Conservation (phyloP, 2,329 filamentous ascomycete species). For the Alternaria atra region DNA sequence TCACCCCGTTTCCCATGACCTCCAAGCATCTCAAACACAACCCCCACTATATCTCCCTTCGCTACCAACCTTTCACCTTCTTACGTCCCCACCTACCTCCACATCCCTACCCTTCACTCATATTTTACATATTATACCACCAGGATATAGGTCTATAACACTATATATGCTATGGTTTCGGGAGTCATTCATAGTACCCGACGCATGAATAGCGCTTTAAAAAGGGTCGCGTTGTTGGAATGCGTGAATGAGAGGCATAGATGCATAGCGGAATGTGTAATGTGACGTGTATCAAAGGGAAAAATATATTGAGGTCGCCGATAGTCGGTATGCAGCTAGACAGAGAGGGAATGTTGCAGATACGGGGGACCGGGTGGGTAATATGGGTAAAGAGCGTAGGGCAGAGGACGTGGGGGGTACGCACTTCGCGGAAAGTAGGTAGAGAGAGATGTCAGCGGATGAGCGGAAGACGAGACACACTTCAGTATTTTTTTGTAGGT, state of each 20-base stretch:
- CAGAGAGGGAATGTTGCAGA: neutral
- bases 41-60: neutral
- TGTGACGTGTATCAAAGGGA: neutral
- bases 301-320: neutral
- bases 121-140: neutral
- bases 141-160: constrained; percentile 7
- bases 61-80: neutral
- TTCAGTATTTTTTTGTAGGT: neutral
- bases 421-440: neutral
- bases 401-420: neutral
- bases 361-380: neutral
- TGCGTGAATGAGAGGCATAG: neutral
- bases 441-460: neutral
- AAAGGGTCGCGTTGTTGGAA: neutral
- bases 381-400: neutral
- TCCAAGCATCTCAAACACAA: neutral
- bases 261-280: neutral
- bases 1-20: neutral
- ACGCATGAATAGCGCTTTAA: neutral
- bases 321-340: neutral
- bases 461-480: neutral
- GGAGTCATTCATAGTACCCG: constrained; percentile 14
- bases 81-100: neutral
- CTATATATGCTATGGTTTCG: neutral
- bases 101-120: neutral